Base-by-base conservation (phyloP, 495 filamentous ascomycete genomes). In the Tirmania nivea region DNA sequence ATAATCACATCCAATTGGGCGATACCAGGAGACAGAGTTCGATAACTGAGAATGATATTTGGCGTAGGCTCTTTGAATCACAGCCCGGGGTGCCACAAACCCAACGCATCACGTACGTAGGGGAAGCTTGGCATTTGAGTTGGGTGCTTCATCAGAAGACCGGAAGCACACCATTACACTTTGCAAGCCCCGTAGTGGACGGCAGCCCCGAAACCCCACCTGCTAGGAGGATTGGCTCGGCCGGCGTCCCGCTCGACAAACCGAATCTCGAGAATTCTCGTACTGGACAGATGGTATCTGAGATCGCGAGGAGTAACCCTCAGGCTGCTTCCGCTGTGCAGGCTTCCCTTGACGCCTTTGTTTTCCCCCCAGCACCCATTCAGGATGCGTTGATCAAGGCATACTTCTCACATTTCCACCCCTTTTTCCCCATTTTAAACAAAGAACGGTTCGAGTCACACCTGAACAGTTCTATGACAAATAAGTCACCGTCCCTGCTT, bases 121-220 rank as follows among this genome's bases (percentile, higher is more conserved):
- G 54, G n/a, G 56, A 58, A 53, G 49, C 49, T 7, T 58, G 56
- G 56, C 56, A 58, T 50, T 35, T 58, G 35, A 35, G 48, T 11
- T 58, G 56, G 56, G 56, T 50, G 6, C 48, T 56, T 1, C 49
- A 52, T 12, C 20, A 36, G 19, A 35, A 50, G 14, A 35, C 3
- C 12, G 54, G 54, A 17, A 34, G 16, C 8, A 21, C 53, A 10
- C 54, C 56, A 6, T 31, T 56, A 19, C 56, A 58, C 14, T 31
- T 51, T 34, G 54, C 54, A n/a, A 52, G 25, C 10, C 35, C 55
- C 14, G 37, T 53, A 14, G 48, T 56, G 39, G 34, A 48, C 10
- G 54, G 53, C 16, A 54, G 55, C 34, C 25, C 39, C 12, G 50
- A 58, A n/a, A 48, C 56, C 11, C 35, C 48, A 56, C 34, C 56